phyloP scores from a whole-genome alignment of 495 filamentous ascomycete species.

The Annulohypoxylon nitens region DNA sequence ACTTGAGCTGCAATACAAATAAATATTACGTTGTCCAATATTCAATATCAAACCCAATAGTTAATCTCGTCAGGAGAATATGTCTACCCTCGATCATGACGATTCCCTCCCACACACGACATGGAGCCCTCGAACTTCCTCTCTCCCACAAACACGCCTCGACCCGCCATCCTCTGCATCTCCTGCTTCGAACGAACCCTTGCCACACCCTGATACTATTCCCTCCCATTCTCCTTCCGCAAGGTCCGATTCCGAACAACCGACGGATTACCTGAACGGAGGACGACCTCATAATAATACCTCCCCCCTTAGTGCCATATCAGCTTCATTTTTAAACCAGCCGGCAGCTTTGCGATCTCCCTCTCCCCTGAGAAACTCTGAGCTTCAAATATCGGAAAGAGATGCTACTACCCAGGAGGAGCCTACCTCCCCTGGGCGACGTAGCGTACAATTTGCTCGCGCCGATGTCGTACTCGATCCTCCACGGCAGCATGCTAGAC shows the following conservation, averaged over 20 bases:
- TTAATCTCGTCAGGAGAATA: conserved; percentile 33
- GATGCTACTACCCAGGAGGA: conserved; percentile 36
- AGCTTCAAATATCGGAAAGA: conserved; percentile 25
- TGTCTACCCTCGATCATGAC: conserved; percentile 50
- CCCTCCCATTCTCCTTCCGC: conserved; percentile 38
- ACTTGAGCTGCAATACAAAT: conserved; percentile 20
- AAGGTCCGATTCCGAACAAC: conserved; percentile 42
- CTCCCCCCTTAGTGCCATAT: conserved; percentile 41
- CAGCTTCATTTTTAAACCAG: conserved; percentile 26
- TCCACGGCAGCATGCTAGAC: conserved; percentile 62
- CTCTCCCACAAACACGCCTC: conserved; percentile 28
- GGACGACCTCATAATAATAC: conserved; percentile 53
- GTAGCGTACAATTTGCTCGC: conserved; percentile 75
- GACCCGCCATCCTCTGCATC: conserved; percentile 35
- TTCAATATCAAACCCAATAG: neutral
- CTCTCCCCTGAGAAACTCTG: conserved; percentile 32
- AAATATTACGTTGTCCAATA: conserved; percentile 19
- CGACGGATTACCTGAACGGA: conserved; percentile 61
- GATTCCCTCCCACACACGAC: conserved; percentile 52
- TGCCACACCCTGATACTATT: conserved; percentile 33
- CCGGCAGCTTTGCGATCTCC: conserved; percentile 35
- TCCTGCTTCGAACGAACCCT: conserved; percentile 10
- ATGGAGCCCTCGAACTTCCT: conserved; percentile 39
- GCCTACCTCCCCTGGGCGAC: conserved; percentile 58
- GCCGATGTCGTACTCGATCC: conserved; percentile 60